A percentile compares a stretch with the other conserved stretches of the same genome.
These are phyloP conservation scores for Pythium sukuiense DNA, from an alignment of 352 stramenopile genomes.

Conservation along the genomic window DNA sequence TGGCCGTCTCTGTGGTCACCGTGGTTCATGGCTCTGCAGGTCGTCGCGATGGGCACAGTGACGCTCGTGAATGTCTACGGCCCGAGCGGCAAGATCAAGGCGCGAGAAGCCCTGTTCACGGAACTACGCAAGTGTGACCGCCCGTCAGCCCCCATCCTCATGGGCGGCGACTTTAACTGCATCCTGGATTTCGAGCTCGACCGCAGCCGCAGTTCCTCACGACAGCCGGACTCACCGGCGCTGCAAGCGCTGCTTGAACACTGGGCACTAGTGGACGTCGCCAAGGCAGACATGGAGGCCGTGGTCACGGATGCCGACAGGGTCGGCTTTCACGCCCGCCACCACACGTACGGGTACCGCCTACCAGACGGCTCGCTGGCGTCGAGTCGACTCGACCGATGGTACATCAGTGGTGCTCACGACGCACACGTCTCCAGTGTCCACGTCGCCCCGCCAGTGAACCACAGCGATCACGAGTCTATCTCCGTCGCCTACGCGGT, in stretches of 20 bases:
- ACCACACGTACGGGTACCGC: slow-evolving; percentile 11
- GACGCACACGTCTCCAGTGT: not conserved
- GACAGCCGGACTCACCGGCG: not conserved
- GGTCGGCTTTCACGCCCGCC: not conserved
- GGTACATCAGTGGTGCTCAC: not conserved
- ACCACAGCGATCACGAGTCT: slow-evolving; percentile 14
- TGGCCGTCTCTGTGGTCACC: slow-evolving; percentile 4
- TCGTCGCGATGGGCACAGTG: no score
- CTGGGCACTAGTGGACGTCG: not conserved
- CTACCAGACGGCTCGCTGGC: not conserved
- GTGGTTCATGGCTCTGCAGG: slow-evolving; percentile 14
- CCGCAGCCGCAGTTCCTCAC: not conserved
- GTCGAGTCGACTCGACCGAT: slow-evolving; percentile 8
- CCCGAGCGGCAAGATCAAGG: not conserved
- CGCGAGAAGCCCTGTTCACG: not conserved
- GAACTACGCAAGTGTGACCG: not conserved
- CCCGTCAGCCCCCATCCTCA: not conserved
- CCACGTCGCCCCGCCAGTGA: not conserved
- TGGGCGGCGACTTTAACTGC: slow-evolving; percentile 2
- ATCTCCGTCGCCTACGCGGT: no score
- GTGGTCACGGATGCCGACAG: not conserved
- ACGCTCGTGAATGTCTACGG: slow-evolving; percentile 12
- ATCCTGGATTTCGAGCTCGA: not conserved
- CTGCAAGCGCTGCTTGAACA: not conserved
- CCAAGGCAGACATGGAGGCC: not conserved